A percentile compares a stretch with the other conserved stretches of the same genome.
These are phyloP conservation scores for Ceratorhiza oryzae-sativae DNA, from an alignment of 1,284 basidiomycete species.

Conservation along the genomic window DNA sequence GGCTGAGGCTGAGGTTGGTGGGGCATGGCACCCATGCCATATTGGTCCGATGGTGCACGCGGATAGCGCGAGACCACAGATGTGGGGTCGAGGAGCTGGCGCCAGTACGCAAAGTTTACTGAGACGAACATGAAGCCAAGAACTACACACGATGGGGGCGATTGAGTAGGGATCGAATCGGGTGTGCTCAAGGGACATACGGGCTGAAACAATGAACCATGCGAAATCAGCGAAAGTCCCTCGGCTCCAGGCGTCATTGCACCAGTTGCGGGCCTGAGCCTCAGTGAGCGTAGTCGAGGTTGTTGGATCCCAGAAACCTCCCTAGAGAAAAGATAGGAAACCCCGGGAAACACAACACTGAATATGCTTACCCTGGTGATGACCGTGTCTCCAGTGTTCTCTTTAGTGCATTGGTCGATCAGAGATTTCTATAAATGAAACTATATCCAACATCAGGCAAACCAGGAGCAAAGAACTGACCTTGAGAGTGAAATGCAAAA, in stretches of 20 bases:
- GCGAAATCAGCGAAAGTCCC: constrained; percentile 32
- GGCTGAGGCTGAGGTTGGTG: constrained; percentile 34
- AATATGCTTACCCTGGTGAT: constrained; percentile 1
- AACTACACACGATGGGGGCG: neutral
- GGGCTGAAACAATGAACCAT: constrained; percentile 38
- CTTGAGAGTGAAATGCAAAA: constrained; percentile 32
- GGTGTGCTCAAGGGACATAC: constrained; percentile 3
- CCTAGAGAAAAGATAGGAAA: neutral
- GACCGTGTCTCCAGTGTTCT: constrained; percentile 32
- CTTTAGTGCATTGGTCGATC: constrained; percentile 31
- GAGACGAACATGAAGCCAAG: constrained; percentile 38
- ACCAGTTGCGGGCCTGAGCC: constrained; percentile 15
- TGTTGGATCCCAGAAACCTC: constrained; percentile 27
- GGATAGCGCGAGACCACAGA: constrained; percentile 36
- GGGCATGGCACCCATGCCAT: constrained; percentile 31
- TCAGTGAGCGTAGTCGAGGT: constrained; percentile 3
- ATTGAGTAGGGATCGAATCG: neutral
- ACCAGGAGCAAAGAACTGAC: neutral
- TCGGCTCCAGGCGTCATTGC: constrained; percentile 34
- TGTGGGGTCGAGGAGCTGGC: constrained; percentile 33
- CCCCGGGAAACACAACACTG: neutral
- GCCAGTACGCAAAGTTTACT: constrained; percentile 33
- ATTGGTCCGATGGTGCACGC: constrained; percentile 34
- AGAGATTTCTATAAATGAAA: constrained; percentile 2
- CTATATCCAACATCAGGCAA: neutral